Evolutionary conservation across 257 asterid genomes (phyloP).

Genomic region (Petunia axillaris): DNA sequence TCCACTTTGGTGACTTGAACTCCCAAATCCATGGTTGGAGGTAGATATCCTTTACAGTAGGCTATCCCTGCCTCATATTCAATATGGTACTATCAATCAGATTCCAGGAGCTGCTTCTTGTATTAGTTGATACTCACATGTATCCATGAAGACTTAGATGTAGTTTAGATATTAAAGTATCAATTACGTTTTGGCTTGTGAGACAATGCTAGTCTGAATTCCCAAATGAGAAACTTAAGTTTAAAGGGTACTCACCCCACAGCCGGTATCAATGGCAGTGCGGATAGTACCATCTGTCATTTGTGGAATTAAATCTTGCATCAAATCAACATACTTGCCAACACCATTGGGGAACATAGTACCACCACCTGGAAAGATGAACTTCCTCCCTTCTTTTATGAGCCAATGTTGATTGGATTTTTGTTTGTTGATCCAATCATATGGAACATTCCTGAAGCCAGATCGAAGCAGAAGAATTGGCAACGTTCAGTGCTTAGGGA

Average conservation of each 20-base stretch:
- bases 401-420: conserved; percentile 98
- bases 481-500: not conserved
- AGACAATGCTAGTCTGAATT: not conserved
- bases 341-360: conserved; percentile 99
- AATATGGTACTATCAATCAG: not conserved
- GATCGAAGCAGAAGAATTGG: not conserved
- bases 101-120: not conserved
- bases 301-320: conserved; percentile 83
- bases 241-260: conserved; percentile 77
- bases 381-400: conserved; percentile 90
- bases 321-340: conserved; percentile 74
- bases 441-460: conserved; percentile 81
- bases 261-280: conserved; percentile 99
- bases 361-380: conserved; percentile 97
- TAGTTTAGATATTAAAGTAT: not conserved
- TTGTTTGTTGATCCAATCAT: conserved; percentile 94
- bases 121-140: not conserved
- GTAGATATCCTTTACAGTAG: too few relatives aligned
- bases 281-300: conserved; percentile 90
- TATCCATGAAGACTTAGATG: not conserved
- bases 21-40: too few relatives aligned
- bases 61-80: not conserved
- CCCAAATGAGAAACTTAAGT: conserved; percentile 9
- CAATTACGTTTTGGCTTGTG: not conserved
- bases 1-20: too few relatives aligned